phyloP scores from a whole-genome alignment of 805 yeast species.

The Saturnispora bothae region DNA sequence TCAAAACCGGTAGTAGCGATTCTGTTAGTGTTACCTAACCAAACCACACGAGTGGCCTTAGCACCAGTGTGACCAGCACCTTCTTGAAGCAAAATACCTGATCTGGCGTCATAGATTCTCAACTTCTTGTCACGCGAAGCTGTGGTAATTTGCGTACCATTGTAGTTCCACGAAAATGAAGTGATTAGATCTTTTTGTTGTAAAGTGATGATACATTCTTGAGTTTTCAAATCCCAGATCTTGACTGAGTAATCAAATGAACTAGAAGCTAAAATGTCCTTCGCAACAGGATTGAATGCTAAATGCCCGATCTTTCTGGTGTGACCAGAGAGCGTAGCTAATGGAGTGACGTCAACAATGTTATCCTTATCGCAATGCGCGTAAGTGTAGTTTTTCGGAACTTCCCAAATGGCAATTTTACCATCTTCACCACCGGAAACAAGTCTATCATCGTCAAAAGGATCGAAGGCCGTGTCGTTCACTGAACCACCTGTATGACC shows the following conservation, averaged over 20 bases:
- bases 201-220: conserved; percentile 58
- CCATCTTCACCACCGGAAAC: conserved; percentile 79
- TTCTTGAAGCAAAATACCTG: conserved; percentile 65
- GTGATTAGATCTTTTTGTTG: conserved; percentile 86
- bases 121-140: conserved; percentile 84
- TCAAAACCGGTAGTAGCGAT: conserved; percentile 92
- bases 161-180: conserved; percentile 84
- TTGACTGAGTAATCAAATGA: conserved; percentile 87
- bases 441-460: conserved; percentile 65
- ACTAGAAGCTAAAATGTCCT: conserved; percentile 77
- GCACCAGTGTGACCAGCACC: conserved; percentile 92
- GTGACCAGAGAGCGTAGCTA: conserved; percentile 70
- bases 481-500: conserved; percentile 97
- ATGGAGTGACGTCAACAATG: conserved; percentile 60
- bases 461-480: conserved; percentile 91
- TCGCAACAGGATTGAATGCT: conserved; percentile 79
- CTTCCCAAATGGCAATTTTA: conserved; percentile 74
- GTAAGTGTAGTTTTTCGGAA: conserved; percentile 74
- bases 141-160: conserved; percentile 80
- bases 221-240: conserved; percentile 79
- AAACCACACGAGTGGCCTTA: conserved; percentile 74
- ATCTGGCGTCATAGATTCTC: conserved; percentile 83
- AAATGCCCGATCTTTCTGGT: conserved; percentile 90
- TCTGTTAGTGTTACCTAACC: conserved; percentile 84
- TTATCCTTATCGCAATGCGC: conserved; percentile 43